Conservation (phyloP, 495 filamentous ascomycete species). For the Neohortaea acidophila region DNA sequence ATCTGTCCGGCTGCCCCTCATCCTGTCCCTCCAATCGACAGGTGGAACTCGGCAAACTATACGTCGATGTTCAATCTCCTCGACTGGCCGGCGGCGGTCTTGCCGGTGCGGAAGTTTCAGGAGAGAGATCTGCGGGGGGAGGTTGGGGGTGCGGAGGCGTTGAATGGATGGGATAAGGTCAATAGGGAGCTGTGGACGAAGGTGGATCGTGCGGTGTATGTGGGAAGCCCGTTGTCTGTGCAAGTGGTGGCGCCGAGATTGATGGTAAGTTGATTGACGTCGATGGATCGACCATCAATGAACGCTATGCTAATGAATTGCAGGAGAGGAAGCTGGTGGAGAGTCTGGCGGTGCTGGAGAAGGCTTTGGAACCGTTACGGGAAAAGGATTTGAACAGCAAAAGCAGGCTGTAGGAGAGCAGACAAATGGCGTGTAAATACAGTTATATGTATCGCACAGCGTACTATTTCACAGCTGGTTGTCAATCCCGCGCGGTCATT, state of each 20-base stretch:
- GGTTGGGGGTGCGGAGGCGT: slow-evolving; percentile 25
- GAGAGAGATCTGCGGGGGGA: slow-evolving; percentile 37
- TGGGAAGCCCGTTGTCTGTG: slow-evolving; percentile 40
- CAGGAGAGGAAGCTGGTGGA: slow-evolving; percentile 42
- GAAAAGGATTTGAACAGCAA: not conserved
- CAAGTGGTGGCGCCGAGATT: slow-evolving; percentile 46
- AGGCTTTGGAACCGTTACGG: slow-evolving; percentile 17
- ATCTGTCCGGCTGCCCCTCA: slow-evolving; percentile 30
- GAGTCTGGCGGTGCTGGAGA: slow-evolving; percentile 36
- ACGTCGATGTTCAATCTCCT: slow-evolving; percentile 45
- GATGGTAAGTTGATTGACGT: too few species aligned
- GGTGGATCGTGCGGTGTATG: slow-evolving; percentile 39
- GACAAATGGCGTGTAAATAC: too few species aligned
- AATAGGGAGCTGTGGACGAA: slow-evolving; percentile 45
- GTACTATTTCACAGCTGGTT: too few species aligned
- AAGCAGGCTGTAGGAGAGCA: slow-evolving; percentile 7
- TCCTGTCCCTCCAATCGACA: slow-evolving; percentile 44
- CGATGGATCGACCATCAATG: too few species aligned
- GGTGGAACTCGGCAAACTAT: slow-evolving; percentile 47
- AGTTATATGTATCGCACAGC: too few species aligned
- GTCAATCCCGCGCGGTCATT: too few species aligned
- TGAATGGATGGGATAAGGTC: slow-evolving; percentile 45
- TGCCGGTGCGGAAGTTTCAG: slow-evolving; percentile 38
- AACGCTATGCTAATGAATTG: too few species aligned
- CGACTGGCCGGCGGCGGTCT: slow-evolving; percentile 45